Conservation (phyloP, 2,329 filamentous ascomycete genomes). For the Lecanicillium sp. region DNA sequence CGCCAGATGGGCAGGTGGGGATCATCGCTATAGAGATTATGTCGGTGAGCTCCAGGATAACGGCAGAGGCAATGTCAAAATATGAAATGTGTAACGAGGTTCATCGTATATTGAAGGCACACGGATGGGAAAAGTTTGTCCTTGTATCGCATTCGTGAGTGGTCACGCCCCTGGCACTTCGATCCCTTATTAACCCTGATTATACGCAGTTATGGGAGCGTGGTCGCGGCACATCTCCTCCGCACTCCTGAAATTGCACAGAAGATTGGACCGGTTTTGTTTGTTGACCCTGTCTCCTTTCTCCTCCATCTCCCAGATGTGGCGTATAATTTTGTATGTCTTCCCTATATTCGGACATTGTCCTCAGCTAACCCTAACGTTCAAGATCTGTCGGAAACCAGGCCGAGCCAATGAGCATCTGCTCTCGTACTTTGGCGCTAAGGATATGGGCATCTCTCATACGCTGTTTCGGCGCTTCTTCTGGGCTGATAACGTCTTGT, state of each 20-base stretch:
- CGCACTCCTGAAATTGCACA: conserved; percentile 23
- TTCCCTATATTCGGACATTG: not conserved
- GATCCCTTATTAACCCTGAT: conserved; percentile 6
- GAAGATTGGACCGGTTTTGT: conserved; percentile 38
- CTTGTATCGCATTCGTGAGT: conserved; percentile 39
- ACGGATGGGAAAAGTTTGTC: conserved; percentile 43
- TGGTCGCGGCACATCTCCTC: conserved; percentile 48
- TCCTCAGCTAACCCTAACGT: conserved; percentile 8
- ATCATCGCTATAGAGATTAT: conserved; percentile 52
- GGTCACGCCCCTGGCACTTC: conserved; percentile 1
- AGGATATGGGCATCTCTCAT: conserved; percentile 50
- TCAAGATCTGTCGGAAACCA: conserved; percentile 29
- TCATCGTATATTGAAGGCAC: conserved; percentile 37
- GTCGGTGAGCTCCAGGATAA: conserved; percentile 49
- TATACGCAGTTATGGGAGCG: conserved; percentile 42
- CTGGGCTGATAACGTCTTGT: conserved; percentile 53
- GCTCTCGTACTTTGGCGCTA: conserved; percentile 51
- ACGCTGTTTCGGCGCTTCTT: conserved; percentile 51
- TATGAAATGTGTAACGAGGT: conserved; percentile 44
- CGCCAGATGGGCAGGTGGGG: conserved; percentile 40
- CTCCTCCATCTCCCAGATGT: conserved; percentile 54
- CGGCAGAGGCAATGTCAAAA: conserved; percentile 35
- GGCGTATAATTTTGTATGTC: conserved; percentile 48
- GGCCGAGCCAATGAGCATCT: conserved; percentile 47
- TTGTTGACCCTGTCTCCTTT: conserved; percentile 53